phyloP scores from a whole-genome alignment of 768 basidiomycete genomes.

The Calocera viscosa region DNA sequence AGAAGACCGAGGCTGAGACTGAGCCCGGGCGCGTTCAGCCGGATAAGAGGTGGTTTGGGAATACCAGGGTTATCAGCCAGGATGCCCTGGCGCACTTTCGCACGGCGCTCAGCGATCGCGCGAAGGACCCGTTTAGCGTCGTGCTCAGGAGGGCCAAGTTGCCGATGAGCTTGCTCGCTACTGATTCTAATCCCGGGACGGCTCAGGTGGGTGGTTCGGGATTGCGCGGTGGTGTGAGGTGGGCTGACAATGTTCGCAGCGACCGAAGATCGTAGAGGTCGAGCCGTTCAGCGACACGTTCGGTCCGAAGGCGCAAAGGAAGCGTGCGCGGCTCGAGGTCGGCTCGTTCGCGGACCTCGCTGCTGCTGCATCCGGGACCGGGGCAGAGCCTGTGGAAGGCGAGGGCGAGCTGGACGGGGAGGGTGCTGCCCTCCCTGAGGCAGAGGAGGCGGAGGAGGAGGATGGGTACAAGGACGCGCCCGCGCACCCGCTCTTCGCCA shows the following conservation, averaged over 20 bases:
- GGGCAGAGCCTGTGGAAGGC: conserved; percentile 22
- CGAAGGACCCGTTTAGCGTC: conserved; percentile 92
- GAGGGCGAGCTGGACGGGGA: conserved; percentile 37
- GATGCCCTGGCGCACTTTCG: conserved; percentile 93
- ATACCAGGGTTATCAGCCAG: conserved; percentile 97
- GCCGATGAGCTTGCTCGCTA: conserved; percentile 90
- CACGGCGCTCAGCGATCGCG: conserved; percentile 68
- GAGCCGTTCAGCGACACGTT: conserved; percentile 93
- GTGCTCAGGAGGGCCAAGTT: conserved; percentile 87
- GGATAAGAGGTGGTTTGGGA: conserved; percentile 96
- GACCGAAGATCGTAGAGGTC: conserved; percentile 87
- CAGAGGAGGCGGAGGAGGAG: conserved; percentile 10
- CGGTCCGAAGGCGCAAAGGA: conserved; percentile 90
- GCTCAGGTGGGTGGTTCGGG: conserved; percentile 45
- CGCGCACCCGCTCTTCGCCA: conserved; percentile 80
- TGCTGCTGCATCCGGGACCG: conserved; percentile 43
- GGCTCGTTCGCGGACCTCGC: conserved; percentile 87
- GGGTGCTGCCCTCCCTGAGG: conserved; percentile 9
- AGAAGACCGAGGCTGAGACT: conserved; percentile 86
- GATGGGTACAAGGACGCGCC: conserved; percentile 2
- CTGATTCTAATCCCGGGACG: conserved; percentile 64
- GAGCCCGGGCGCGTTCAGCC: conserved; percentile 86
- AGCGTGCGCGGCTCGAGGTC: conserved; percentile 73
- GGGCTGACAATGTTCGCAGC: conserved; percentile 33
- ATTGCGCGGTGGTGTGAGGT: background rate